Conservation (phyloP, 352 stramenopile genomes). For the Pythium periplocum region DNA sequence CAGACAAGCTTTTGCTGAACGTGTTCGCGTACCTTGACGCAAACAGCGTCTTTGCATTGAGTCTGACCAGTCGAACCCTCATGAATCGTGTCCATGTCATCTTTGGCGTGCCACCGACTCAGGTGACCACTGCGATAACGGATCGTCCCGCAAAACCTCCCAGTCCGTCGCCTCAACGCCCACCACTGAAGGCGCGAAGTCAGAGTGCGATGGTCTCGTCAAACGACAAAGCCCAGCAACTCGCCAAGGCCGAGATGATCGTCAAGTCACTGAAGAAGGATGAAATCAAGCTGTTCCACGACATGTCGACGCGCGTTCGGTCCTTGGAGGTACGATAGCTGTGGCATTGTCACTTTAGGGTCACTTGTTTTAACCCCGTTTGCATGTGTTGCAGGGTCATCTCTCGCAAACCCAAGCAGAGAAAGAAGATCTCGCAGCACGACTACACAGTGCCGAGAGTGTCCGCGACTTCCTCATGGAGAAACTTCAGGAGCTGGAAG, state of each 20-base stretch:
- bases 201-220: not conserved
- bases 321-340: constrained; percentile 42
- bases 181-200: not conserved
- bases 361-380: not conserved
- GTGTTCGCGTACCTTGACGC: constrained; percentile 68
- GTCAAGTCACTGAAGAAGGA: constrained; percentile 78
- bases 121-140: constrained; percentile 6
- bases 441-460: constrained; percentile 67
- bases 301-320: constrained; percentile 77
- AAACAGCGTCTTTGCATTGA: constrained; percentile 67
- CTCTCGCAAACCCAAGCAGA: constrained; percentile 64
- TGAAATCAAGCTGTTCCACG: constrained; percentile 82
- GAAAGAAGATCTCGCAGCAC: constrained; percentile 68
- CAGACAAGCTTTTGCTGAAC: constrained; percentile 56
- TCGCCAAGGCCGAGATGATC: constrained; percentile 71
- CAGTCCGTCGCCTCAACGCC: not conserved
- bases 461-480: constrained; percentile 84
- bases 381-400: constrained; percentile 26
- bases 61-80: constrained; percentile 46
- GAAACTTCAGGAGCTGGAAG: constrained; percentile 75
- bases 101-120: constrained; percentile 46
- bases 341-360: no score
- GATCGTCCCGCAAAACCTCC: no score
- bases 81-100: constrained; percentile 54
- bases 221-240: constrained; percentile 23